These are phyloP conservation scores for Myriosclerotinia scirpicola DNA, from an alignment of 2,329 filamentous ascomycete species.

Conservation along the genomic window DNA sequence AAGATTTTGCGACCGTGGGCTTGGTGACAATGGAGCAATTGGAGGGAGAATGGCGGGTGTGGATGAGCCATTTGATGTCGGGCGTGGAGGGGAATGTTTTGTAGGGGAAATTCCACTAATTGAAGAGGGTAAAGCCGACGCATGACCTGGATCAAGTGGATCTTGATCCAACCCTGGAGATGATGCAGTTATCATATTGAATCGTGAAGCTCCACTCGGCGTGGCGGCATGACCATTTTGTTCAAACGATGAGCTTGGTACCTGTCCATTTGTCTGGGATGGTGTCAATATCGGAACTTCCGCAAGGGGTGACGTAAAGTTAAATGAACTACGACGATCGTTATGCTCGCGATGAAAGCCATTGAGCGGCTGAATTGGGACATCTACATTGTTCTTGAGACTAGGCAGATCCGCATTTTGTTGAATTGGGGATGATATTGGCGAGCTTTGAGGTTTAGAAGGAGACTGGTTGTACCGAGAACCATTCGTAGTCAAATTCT, in stretches of 20 bases:
- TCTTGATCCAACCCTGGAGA: slow-evolving; percentile 27
- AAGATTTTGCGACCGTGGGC: slow-evolving; percentile 55
- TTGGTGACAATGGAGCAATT: slow-evolving; percentile 56
- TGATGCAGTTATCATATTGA: slow-evolving; percentile 18
- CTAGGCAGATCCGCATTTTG: slow-evolving; percentile 24
- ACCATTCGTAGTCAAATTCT: slow-evolving; percentile 36
- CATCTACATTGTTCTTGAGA: slow-evolving; percentile 24
- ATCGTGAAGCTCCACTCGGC: slow-evolving; percentile 18
- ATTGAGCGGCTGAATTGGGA: slow-evolving; percentile 22
- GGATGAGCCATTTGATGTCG: slow-evolving; percentile 31
- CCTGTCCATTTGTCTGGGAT: slow-evolving; percentile 27
- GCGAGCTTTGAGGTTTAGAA: slow-evolving; percentile 21
- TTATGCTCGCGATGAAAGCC: slow-evolving; percentile 29
- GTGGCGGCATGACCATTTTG: slow-evolving; percentile 22
- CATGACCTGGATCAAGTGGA: slow-evolving; percentile 29
- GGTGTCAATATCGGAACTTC: slow-evolving; percentile 38
- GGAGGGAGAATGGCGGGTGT: slow-evolving; percentile 56
- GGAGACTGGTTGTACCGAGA: slow-evolving; percentile 18
- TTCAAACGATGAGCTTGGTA: slow-evolving; percentile 26
- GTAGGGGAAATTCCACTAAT: slow-evolving; percentile 47
- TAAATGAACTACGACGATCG: slow-evolving; percentile 35
- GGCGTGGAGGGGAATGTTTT: slow-evolving; percentile 45
- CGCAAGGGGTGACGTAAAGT: slow-evolving; percentile 38
- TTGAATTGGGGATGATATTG: slow-evolving; percentile 27
- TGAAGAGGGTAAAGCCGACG: slow-evolving; percentile 39